Evolutionary conservation across 1,284 basidiomycete genomes (phyloP), one percentile per base, ranked within the genome.

Genomic region (Fistulinella cinereoalba): DNA sequence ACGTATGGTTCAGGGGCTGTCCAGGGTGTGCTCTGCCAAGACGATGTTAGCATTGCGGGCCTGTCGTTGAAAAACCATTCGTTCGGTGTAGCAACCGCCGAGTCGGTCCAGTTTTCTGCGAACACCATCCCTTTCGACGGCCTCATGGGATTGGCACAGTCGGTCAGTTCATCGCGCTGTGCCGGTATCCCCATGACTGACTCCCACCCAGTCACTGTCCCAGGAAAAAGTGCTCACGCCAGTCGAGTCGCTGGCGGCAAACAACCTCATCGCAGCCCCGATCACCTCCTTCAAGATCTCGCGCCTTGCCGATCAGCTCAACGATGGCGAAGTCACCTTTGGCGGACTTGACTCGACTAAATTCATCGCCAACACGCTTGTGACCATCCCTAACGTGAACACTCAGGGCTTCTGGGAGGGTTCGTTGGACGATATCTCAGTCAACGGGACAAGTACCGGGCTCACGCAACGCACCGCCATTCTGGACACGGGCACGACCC

Each of bases 271-370:
- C 50, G 56, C 71, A 28, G 74, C 77, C 7, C 79, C 88, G 4
- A 85, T 94, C 60, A 81, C 85, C 18, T 89, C 88, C 12, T 92
- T 81, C 75, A 90, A 88, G 66, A 81, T 95, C 46, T 79, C 88
- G 3, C 83, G 91, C 47, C 70, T 86, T 31, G 74, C 81, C 10
- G 87, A 91, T 62, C 73, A 77, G 53, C 72, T 76, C 61, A 88
- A 92, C 62, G 85, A 91, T 57, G 90, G 91, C 44, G 76, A 88
- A 66, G 76, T 88, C 50, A 91, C 89, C 4, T 89, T 92, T 58
- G 90, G 89, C 39, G 87, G 79, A 9, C 76, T 92, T 37, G 88
- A 93, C 66, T n/a, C 67, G 10, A 73, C 75, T 52, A 88, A 88
- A 64, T 87, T 88, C 61, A 72, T 80, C 53, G 44, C 71, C 12